phyloP scores from a whole-genome alignment of 257 asterid species.

The Plantago elongata region DNA sequence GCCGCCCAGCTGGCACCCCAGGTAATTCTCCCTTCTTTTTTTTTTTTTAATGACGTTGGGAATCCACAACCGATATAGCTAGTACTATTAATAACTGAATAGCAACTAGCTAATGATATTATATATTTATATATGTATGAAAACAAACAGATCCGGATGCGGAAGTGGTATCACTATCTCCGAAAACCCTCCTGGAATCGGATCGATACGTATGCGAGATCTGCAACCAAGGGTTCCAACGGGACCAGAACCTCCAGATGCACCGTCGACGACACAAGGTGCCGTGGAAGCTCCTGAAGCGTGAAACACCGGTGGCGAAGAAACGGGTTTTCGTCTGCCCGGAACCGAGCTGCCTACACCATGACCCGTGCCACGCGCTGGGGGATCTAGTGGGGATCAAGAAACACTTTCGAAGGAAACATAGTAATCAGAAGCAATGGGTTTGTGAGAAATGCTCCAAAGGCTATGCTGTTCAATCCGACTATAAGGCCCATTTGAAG shows the following conservation, averaged over 20 bases:
- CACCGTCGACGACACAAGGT: slow-evolving; percentile 83
- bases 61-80: too few species aligned
- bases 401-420: slow-evolving; percentile 63
- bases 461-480: slow-evolving; percentile 71
- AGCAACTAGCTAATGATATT: too few species aligned
- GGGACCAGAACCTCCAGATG: slow-evolving; percentile 95
- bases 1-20: slow-evolving; percentile 93
- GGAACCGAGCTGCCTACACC: slow-evolving; percentile 66
- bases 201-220: slow-evolving; percentile 92
- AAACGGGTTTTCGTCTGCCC: slow-evolving; percentile 75
- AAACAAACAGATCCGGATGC: slow-evolving; percentile 81
- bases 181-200: slow-evolving; percentile 75
- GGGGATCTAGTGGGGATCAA: slow-evolving; percentile 77
- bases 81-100: too few species aligned
- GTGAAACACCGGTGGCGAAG: slow-evolving; percentile 48
- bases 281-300: slow-evolving; percentile 86
- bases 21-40: slow-evolving; percentile 39
- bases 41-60: too few species aligned
- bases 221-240: slow-evolving; percentile 90
- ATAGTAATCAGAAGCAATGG: slow-evolving; percentile 67
- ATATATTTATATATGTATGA: neutral
- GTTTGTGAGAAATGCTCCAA: slow-evolving; percentile 60
- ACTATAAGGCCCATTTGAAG: slow-evolving; percentile 64
- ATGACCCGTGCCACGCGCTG: slow-evolving; percentile 68
- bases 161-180: slow-evolving; percentile 78